Base-by-base conservation (phyloP, 23 red algal genomes). In the Gracilariopsis chorda region DNA sequence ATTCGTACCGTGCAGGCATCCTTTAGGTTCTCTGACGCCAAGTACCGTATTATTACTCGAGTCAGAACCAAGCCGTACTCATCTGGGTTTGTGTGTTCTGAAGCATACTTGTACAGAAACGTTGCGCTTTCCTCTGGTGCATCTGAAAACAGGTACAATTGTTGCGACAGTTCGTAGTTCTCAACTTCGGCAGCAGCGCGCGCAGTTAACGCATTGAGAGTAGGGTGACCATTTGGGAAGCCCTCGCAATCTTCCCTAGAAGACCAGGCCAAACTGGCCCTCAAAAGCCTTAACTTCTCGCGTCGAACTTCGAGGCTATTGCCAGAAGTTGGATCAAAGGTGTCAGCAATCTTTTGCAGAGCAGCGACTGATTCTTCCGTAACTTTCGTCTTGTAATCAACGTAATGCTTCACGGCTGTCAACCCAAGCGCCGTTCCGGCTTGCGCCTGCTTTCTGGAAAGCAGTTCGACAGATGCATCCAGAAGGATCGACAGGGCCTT, bases 371-470 rank as follows among this genome's bases (percentile, higher is more conserved):
- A 64, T 51, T 67, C 59, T 20, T 87, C 53, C 17, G 82, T 65
- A 48, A 70, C 82, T 73, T 33, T 35, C 21, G 12, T 61, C 48
- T 87, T 87, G 39, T 87, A 73, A 14, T 87, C 82, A 35, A 64
- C 82, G 62, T 73, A 65, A 52, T 87, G 82, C n/a, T 67, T 65
- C 9, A 87, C 63, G 60, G 46, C 61, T 8, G 62, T 37, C 25
- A 87, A 34, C 29, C 44, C 82, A 87, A 87, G 82, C 4, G 82
- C 82, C 48, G 63, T 37, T 13, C 82, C 82, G 2, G 82, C 82
- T 30, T 87, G 82, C 2, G 61, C 33, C 44, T 87, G 82, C n/a
- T 60, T 27, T 49, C 73, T 87, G 24, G 25, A 39, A 2, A 87
- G 48, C 59, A 87, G 35, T 20, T 60, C 73, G n/a, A 55, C 34